Evolutionary conservation across 495 filamentous ascomycete genomes (phyloP).

Genomic region (Hypoxylon fragiforme): DNA sequence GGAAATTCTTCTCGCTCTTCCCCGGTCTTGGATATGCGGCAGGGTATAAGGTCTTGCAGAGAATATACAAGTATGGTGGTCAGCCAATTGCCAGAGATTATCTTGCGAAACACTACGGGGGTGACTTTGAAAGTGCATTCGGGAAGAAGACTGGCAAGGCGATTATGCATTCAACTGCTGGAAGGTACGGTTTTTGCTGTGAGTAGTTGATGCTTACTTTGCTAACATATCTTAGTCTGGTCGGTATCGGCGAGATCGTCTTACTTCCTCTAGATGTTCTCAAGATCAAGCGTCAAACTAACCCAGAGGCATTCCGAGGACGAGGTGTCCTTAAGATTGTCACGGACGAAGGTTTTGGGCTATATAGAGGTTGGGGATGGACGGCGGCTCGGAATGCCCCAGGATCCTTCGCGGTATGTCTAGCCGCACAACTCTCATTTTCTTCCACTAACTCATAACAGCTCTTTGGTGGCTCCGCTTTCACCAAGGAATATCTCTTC

Average conservation of each 20-base stretch:
- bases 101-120: slow-evolving; percentile 77
- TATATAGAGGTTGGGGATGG: slow-evolving; percentile 97
- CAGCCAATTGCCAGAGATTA: slow-evolving; percentile 96
- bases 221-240: slow-evolving; percentile 61
- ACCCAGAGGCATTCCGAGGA: slow-evolving; percentile 96
- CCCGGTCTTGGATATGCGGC: slow-evolving; percentile 96
- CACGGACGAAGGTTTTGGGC: slow-evolving; percentile 88
- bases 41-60: slow-evolving; percentile 96
- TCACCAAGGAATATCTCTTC: slow-evolving; percentile 95
- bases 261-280: slow-evolving; percentile 93
- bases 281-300: slow-evolving; percentile 99
- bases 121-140: slow-evolving; percentile 83
- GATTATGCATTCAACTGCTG: slow-evolving; percentile 94
- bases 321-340: slow-evolving; percentile 89
- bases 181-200: slow-evolving; percentile 62
- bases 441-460: slow-evolving; percentile 40
- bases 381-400: slow-evolving; percentile 97
- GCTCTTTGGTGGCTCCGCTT: slow-evolving; percentile 98
- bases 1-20: slow-evolving; percentile 94
- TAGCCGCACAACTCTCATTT: not conserved
- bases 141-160: slow-evolving; percentile 97
- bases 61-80: slow-evolving; percentile 98
- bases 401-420: slow-evolving; percentile 89
- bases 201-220: not conserved
- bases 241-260: slow-evolving; percentile 96